phyloP scores from a whole-genome alignment of 192 early-diverging fungal species.

The Powellomyces hirtus region DNA sequence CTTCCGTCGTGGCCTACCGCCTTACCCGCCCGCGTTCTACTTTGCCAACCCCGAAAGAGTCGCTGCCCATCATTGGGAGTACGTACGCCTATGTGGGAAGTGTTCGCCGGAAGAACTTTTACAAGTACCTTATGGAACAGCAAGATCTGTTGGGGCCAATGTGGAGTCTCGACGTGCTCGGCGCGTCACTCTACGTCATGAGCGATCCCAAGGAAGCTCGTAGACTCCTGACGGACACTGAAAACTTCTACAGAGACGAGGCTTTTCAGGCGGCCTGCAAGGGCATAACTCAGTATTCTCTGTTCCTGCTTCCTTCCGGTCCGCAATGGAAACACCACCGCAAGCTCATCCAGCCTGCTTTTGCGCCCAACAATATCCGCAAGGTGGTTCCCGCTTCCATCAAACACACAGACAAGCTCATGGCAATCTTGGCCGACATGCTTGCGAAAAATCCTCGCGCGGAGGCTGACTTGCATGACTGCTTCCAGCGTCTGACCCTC shows the following conservation, averaged over 20 bases:
- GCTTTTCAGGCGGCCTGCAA: neutral
- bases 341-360: constrained; percentile 51
- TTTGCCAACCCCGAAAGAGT: neutral
- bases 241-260: constrained; percentile 13
- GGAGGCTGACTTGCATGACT: neutral
- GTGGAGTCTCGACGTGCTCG: constrained; percentile 1
- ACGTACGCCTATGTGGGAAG: neutral
- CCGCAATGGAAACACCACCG: constrained; percentile 49
- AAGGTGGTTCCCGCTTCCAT: neutral
- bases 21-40: neutral
- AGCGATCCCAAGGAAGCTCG: constrained; percentile 2
- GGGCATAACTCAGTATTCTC: constrained; percentile 26
- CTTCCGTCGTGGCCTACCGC: neutral
- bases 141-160: neutral
- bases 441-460: neutral
- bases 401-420: neutral
- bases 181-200: neutral
- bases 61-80: neutral
- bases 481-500: constrained; percentile 2
- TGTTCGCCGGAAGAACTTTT: neutral
- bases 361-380: constrained; percentile 45
- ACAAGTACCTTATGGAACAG: neutral
- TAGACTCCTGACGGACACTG: constrained; percentile 20
- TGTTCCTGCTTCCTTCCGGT: constrained; percentile 40
- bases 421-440: neutral